These are phyloP conservation scores for Solanum paucissectum DNA, from an alignment of 257 asterid species.

Conservation along the genomic window DNA sequence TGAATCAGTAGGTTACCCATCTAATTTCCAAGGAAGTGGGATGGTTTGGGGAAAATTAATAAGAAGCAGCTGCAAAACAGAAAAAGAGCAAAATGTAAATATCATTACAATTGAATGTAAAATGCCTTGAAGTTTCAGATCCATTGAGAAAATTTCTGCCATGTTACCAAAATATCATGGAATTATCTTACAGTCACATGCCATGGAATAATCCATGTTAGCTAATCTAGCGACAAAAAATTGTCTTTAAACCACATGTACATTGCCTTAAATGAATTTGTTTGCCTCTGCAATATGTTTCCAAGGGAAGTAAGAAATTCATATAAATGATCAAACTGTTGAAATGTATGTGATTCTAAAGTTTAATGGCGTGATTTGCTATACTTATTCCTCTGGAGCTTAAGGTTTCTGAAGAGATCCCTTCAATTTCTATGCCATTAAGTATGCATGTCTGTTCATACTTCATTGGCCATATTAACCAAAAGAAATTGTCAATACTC, in stretches of 20 bases:
- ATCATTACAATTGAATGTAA: neutral
- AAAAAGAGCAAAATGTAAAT: neutral
- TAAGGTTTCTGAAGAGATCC: neutral
- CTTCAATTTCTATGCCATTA: neutral
- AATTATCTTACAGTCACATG: neutral
- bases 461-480: neutral
- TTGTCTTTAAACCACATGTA: neutral
- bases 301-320: neutral
- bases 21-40: neutral
- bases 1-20: neutral
- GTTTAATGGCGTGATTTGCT: neutral
- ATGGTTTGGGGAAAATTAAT: neutral
- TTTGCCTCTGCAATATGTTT: neutral
- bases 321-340: neutral
- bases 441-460: neutral
- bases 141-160: neutral
- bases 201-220: neutral
- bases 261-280: neutral
- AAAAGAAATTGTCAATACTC: neutral
- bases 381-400: neutral
- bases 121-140: neutral
- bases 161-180: neutral
- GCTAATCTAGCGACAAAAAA: neutral
- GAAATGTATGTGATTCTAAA: neutral
- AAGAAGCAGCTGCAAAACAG: neutral